Evolutionary conservation across 2,329 filamentous ascomycete species (phyloP), one percentile per base, ranked within the genome.

Genomic region (Monilinia fructigena): DNA sequence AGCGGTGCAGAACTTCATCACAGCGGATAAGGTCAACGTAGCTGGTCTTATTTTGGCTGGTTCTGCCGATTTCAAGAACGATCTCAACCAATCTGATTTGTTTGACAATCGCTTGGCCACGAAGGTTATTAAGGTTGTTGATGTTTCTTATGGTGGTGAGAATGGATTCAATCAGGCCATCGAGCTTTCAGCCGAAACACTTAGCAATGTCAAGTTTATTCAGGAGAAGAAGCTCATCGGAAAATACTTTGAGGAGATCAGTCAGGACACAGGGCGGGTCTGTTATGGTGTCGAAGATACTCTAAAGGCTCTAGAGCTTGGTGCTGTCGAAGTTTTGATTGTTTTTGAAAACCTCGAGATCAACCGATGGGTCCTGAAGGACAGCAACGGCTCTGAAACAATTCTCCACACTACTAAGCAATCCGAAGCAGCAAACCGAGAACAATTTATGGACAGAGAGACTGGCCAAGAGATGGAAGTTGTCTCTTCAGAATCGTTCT

Each of bases 121-220:
- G 78, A 99, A 99, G 85, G 95, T 99, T 76, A 98, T 99, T 86
- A 99, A 99, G 82, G 91, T 99, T 55, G 96, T 99, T 47, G 95
- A 99, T 78, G 96, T 99, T 55, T 98, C 94, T 18, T 99, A 99
- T 76, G 95, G 95, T 79, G 95, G 95, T 74, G 96, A 99, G 82
- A 98, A 98, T 83, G 95, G 95, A 56, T 99, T 99, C 86, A 99
- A 99, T 83, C 96, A 99, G 82, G 95, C 95, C 68, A 99, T 99
- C 71, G 95, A 99, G 78, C 81, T 99, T 75, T 90, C 95, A 35
- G 87, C 93, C 10, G 96, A 99, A 83, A 99, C 95, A 10, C 86
- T 99, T 58, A 91, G 93, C 80, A 99, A 98, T 78, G 95, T 99
- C 86, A 99, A 99, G 82, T 99, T 99, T 79, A 97, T 99, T 78